Evolutionary conservation across 257 asterid species (phyloP).

Genomic region (Solanum corneliomulleri): DNA sequence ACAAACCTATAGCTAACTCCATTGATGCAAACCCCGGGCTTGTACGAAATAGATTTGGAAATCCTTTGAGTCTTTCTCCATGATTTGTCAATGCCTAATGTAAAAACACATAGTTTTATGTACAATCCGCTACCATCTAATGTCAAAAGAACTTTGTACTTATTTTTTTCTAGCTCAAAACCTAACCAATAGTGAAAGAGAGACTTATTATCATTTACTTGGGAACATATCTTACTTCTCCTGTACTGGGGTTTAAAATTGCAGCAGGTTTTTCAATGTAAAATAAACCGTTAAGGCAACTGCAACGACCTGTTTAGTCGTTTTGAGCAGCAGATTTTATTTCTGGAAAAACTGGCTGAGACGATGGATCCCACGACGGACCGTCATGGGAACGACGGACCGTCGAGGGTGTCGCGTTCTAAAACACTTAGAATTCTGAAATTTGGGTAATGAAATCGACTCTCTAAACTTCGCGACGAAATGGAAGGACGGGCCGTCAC

Average conservation of each 20-base stretch:
- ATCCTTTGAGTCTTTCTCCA: background rate
- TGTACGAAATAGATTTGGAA: too few relatives aligned
- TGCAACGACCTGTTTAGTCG: too few relatives aligned
- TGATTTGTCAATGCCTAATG: background rate
- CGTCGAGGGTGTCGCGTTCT: too few relatives aligned
- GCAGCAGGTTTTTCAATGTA: background rate
- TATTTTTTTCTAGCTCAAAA: background rate
- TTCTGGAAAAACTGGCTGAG: too few relatives aligned
- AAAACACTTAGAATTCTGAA: too few relatives aligned
- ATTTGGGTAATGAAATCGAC: too few relatives aligned
- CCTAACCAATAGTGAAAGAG: background rate
- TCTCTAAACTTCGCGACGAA: too few relatives aligned
- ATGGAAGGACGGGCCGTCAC: too few relatives aligned
- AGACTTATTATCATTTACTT: background rate
- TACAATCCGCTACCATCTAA: too few relatives aligned
- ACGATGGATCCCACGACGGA: too few relatives aligned
- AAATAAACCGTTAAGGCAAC: background rate
- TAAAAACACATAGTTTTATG: background rate
- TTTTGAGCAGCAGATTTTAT: too few relatives aligned
- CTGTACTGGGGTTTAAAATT: background rate
- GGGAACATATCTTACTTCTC: background rate
- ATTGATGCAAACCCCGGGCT: background rate
- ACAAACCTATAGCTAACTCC: background rate
- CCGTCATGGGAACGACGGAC: too few relatives aligned
- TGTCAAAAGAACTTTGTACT: background rate